Base-by-base conservation (phyloP, 805 yeast genomes). In the Metschnikowia kofuensis region DNA sequence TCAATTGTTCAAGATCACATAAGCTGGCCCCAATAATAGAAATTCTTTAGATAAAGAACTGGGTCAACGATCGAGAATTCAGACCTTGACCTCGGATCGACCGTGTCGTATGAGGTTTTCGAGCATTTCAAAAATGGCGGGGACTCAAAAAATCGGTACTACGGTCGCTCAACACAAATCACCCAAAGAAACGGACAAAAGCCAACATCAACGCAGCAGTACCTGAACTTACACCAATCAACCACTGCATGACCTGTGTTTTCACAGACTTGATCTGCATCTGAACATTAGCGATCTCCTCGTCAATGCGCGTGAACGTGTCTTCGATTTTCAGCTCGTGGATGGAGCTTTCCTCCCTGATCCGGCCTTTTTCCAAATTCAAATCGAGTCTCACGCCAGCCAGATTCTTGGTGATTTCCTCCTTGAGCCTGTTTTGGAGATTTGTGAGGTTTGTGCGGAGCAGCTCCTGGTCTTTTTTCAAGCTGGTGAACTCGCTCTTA, bases 191-290 rank as follows among this genome's bases (percentile, higher is more conserved):
- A 59, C 99, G 78, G 43, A 91, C 88, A 65, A 94, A 94, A 1
- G 98, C 97, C 59, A 92, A 71, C 44, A 94, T 87, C 50, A 94
- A 76, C 12, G 98, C 98, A 69, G 92, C 89, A 1, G 97, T 88
- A 86, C 98, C 99, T 1, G 98, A 91, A 63, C 96, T 88, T 15
- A 94, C 97, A 75, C 98, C 98, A 59, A 94, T 89, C 54, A 94
- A 78, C 99, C 99, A 94, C 69, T 94, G 99, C 84, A 90, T 82
- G 43, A 94, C 97, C 66, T 94, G 97, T 1, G 96, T 89, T 71
- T 94, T 94, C 31, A 92, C 96, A 39, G 89, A 83, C 62, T 94
- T 96, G 56, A 94, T 90, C 68, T 92, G 97, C 76, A 91, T 88
- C 67, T 88, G 91, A 82, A 94, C 88, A 64, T 94, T 92, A 36